Percentiles rank a stretch among this genome's conserved stretches.
Evolutionary conservation across 225 moss, liverwort and hornwort genomes (phyloP).

Genomic region (Lunularia cruciata): DNA sequence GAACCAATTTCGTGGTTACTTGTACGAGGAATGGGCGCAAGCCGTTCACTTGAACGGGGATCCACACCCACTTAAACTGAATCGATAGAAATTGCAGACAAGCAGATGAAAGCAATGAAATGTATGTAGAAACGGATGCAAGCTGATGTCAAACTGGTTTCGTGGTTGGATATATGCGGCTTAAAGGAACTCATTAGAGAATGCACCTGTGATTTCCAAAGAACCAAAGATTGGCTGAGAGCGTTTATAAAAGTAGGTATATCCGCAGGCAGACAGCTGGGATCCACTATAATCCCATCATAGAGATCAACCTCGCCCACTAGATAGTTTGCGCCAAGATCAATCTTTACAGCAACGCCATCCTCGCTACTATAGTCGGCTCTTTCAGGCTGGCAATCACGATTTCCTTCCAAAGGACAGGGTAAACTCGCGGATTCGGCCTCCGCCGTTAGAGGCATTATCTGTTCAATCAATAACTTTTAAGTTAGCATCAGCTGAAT

Average conservation of each 20-base stretch:
- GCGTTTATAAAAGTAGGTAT: constrained; percentile 22
- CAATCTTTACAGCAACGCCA: neutral
- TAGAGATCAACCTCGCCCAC: constrained; percentile 29
- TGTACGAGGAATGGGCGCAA: too few relatives aligned
- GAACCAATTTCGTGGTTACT: too few relatives aligned
- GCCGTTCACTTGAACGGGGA: too few relatives aligned
- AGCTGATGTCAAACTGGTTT: neutral
- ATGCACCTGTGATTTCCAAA: constrained; percentile 44
- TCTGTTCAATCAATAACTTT: neutral
- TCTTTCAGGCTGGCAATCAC: neutral
- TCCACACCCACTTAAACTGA: neutral
- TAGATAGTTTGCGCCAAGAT: constrained; percentile 2
- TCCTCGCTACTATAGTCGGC: neutral
- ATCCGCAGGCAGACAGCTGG: constrained; percentile 32
- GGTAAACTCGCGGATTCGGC: neutral
- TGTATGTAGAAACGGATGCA: neutral
- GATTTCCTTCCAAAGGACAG: neutral
- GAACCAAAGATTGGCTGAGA: constrained; percentile 33
- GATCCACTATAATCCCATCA: constrained; percentile 45
- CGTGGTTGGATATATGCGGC: too few relatives aligned
- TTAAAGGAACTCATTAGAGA: too few relatives aligned
- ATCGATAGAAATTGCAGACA: too few relatives aligned
- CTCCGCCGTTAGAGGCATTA: neutral
- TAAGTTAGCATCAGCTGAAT: too few relatives aligned
- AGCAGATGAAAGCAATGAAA: too few relatives aligned